These are phyloP conservation scores for Ophiostoma himal-ulmi DNA, from an alignment of 2,329 filamentous ascomycete genomes.

Conservation along the genomic window DNA sequence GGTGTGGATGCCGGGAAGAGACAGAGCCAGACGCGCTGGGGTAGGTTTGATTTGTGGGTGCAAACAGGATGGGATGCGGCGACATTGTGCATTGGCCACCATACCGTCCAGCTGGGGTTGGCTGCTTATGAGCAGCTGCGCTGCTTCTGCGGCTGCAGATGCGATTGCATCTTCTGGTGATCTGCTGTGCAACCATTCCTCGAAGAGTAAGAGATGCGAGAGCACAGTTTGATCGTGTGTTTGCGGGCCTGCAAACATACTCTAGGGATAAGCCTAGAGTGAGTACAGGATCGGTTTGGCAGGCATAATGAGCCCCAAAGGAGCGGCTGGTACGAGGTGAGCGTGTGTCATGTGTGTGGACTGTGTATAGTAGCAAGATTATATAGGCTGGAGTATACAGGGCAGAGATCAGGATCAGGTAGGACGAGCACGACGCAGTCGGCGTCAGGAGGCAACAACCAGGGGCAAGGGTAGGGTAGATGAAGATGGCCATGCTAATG, in stretches of 20 bases:
- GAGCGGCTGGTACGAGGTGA: background rate
- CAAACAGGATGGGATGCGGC: background rate
- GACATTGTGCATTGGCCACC: background rate
- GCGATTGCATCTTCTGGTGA: background rate
- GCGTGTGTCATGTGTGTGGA: background rate
- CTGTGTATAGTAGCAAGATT: background rate
- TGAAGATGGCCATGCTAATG: background rate
- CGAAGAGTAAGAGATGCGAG: conserved; percentile 3
- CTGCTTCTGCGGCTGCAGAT: background rate
- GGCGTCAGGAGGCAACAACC: background rate
- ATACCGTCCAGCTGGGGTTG: background rate
- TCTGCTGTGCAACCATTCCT: background rate
- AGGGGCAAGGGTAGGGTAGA: background rate
- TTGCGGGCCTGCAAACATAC: background rate
- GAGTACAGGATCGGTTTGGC: background rate
- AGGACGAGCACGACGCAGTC: background rate
- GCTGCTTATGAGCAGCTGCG: background rate
- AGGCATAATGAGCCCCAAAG: background rate
- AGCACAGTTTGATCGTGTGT: background rate
- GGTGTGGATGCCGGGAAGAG: background rate
- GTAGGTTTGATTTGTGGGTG: background rate
- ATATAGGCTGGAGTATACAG: background rate
- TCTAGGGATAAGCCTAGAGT: background rate
- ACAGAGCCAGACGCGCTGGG: background rate
- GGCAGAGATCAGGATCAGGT: background rate